A percentile compares a stretch with the other conserved stretches of the same genome.
Evolutionary conservation across 805 yeast genomes (phyloP).

Genomic region (Myxozyma sirexii): DNA sequence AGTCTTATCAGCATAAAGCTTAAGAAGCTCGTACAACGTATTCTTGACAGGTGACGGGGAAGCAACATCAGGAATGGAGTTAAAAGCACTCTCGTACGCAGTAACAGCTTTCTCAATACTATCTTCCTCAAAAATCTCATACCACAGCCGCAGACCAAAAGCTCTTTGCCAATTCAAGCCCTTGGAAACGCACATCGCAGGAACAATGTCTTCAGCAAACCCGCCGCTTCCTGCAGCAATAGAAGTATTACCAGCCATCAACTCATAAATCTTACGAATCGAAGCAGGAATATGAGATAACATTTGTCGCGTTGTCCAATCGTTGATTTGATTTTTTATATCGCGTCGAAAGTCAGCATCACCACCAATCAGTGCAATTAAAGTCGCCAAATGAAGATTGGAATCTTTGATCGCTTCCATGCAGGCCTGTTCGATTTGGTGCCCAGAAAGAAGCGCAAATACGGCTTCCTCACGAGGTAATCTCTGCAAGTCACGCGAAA

Average conservation of each 20-base stretch:
- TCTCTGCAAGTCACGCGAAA: conserved; percentile 41
- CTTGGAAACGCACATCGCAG: conserved; percentile 38
- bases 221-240: conserved; percentile 36
- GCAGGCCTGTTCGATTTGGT: conserved; percentile 65
- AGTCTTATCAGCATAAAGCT: conserved; percentile 23
- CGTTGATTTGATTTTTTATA: conserved; percentile 63
- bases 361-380: conserved; percentile 72
- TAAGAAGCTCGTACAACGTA: conserved; percentile 24
- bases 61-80: neutral
- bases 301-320: conserved; percentile 59
- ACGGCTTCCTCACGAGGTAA: conserved; percentile 43
- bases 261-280: conserved; percentile 61
- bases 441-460: conserved; percentile 43
- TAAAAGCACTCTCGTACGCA: conserved; percentile 32
- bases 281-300: conserved; percentile 54
- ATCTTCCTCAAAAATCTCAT: conserved; percentile 44
- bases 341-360: conserved; percentile 60
- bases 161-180: conserved; percentile 67
- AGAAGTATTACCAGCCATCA: conserved; percentile 53
- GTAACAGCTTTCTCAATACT: conserved; percentile 34
- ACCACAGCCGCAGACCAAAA: conserved; percentile 63
- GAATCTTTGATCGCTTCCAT: conserved; percentile 59
- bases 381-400: conserved; percentile 69
- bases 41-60: conserved; percentile 19
- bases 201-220: conserved; percentile 27